phyloP scores from a whole-genome alignment of 2,329 filamentous ascomycete genomes.

The Cytospora piceae region DNA sequence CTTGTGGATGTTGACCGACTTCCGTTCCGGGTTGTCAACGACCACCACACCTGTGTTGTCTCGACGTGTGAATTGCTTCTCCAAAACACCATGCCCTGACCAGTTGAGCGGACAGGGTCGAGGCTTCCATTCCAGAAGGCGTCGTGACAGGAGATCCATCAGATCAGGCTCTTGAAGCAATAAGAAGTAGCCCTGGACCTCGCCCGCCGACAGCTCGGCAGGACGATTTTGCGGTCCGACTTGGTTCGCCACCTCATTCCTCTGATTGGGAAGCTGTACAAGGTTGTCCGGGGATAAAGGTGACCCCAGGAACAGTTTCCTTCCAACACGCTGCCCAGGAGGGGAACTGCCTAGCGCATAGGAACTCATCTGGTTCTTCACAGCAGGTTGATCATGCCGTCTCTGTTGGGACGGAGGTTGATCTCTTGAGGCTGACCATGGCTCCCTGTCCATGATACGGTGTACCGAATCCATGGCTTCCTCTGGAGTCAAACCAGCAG shows the following conservation, averaged over 20 bases:
- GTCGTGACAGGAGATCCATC: not conserved
- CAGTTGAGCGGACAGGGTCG: not conserved
- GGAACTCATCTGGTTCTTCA: not conserved
- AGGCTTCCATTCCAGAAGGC: not conserved
- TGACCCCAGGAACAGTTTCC: not conserved
- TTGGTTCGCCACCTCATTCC: not conserved
- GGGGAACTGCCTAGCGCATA: not conserved
- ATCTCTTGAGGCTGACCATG: not conserved
- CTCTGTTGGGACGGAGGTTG: not conserved
- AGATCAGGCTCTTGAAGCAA: slow-evolving; percentile 19
- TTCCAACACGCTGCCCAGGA: not conserved
- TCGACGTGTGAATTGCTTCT: not conserved
- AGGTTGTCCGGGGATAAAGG: not conserved
- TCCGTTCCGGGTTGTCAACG: not conserved
- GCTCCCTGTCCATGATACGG: not conserved
- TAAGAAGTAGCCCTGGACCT: not conserved
- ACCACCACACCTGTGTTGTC: not conserved
- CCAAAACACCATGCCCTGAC: not conserved
- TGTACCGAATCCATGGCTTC: not conserved
- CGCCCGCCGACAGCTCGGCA: not conserved
- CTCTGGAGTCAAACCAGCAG: not conserved
- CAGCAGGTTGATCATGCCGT: not conserved
- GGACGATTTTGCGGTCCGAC: not conserved
- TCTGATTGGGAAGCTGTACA: not conserved
- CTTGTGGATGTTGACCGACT: not conserved